Percentiles rank a stretch among this genome's conserved stretches.
These are phyloP conservation scores for Leccinum disarticulatum DNA, from an alignment of 768 basidiomycete species.

Conservation along the genomic window DNA sequence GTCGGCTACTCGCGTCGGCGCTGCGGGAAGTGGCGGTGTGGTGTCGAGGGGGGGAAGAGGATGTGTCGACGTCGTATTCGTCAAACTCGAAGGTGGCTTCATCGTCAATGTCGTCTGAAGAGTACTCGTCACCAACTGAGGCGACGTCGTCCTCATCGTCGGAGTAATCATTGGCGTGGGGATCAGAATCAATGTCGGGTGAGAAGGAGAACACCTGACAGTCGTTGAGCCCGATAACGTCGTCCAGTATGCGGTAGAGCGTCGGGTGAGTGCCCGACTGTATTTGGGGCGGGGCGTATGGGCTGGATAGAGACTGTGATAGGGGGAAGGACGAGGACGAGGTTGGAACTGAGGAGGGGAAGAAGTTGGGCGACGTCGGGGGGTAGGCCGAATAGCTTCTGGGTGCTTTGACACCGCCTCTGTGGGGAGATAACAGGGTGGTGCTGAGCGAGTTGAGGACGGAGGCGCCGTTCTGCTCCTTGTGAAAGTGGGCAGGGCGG, in stretches of 20 bases:
- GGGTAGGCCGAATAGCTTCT: conserved; percentile 88
- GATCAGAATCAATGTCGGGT: conserved; percentile 92
- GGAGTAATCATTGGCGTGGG: conserved; percentile 80
- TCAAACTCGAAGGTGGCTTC: conserved; percentile 78
- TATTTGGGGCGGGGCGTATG: conserved; percentile 69
- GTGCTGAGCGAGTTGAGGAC: conserved; percentile 85
- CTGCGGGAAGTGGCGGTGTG: conserved; percentile 10
- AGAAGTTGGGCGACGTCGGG: conserved; percentile 67
- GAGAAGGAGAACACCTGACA: conserved; percentile 96
- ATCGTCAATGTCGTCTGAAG: conserved; percentile 71
- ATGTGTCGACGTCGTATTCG: conserved; percentile 72
- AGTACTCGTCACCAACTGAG: conserved; percentile 65
- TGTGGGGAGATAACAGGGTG: conserved; percentile 73
- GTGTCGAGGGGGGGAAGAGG: conserved; percentile 17
- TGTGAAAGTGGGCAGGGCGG: conserved; percentile 84
- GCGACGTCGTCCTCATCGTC: conserved; percentile 78
- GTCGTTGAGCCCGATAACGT: conserved; percentile 85
- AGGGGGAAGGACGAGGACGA: conserved; percentile 74
- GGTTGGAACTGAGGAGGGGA: conserved; percentile 67
- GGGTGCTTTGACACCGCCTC: conserved; percentile 63
- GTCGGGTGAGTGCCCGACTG: conserved; percentile 85
- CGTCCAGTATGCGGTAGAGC: conserved; percentile 83
- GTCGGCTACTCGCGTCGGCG: conserved; percentile 5
- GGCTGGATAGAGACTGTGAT: conserved; percentile 56
- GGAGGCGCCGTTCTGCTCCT: conserved; percentile 70